Evolutionary conservation across 805 yeast species (phyloP), one percentile per base, ranked within the genome.

Genomic region (Candida mattraensis): DNA sequence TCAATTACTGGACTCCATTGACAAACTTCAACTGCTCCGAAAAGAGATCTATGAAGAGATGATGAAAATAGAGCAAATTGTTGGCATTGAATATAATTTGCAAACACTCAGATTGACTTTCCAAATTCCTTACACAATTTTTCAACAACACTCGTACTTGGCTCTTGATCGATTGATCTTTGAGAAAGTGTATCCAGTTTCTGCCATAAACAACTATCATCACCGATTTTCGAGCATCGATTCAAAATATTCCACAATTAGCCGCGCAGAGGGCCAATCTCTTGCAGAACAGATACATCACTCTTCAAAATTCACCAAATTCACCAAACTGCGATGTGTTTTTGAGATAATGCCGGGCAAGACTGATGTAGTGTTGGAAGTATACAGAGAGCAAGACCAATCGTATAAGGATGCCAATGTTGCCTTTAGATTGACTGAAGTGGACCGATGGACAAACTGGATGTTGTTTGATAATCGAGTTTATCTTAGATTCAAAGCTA

Each of bases 141-240:
- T 61, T 7, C 27, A 45, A 1, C 23, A 30, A 3, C 52, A 30
- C 29, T 44, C 47, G 21, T 35, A 28, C n/a, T 18, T 53, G 6
- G 50, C 53, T 3, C 43, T 61, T 3, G 57, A 59, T 33, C 40
- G 65, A 33, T 53, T 45, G 14, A 20, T 63, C 10, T 63, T 42
- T 39, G 39, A 51, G 6, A 21, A 36, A 5, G 34, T 55, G 9
- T 46, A 42, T 28, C 31, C 19, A 24, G 47, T 56, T 5, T 53
- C 60, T 5, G 50, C 61, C 3, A 21, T 39, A 2, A 13, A 28
- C 3, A 35, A 48, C 4, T 60, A 48, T 36, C 50, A 45, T 28
- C 55, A 58, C 34, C 33, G 47, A 15, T 58, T 47, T 30, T 34
- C 58, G 2, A 44, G 37, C 5, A 11, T 57, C 7, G 55, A 55